Conservation (phyloP, 768 basidiomycete species). For the Suillus subalutaceus region DNA sequence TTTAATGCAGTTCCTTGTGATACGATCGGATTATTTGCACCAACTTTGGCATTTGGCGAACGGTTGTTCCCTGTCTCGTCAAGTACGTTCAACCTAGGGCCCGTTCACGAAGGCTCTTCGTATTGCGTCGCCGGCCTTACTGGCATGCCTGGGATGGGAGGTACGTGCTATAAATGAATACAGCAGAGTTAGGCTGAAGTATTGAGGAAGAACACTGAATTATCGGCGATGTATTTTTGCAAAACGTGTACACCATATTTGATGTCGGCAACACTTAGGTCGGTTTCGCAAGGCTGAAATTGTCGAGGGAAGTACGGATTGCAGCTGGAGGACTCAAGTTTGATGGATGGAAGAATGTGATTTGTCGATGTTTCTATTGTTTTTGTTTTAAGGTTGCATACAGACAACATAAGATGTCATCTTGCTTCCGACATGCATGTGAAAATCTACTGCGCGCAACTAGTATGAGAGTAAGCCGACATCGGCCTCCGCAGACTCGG, state of each 20-base stretch:
- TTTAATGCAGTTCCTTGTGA: neutral
- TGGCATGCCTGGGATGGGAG: neutral
- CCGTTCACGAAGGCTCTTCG: neutral
- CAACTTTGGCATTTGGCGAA: neutral
- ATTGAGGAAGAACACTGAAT: neutral
- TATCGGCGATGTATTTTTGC: neutral
- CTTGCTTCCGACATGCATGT: neutral
- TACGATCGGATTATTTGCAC: neutral
- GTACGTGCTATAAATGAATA: neutral
- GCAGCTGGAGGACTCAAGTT: neutral
- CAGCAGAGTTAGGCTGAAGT: neutral
- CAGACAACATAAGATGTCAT: neutral
- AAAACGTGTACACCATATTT: neutral
- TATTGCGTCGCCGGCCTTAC: neutral
- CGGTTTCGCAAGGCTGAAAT: neutral
- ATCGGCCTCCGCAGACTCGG: too few species aligned
- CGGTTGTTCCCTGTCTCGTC: neutral
- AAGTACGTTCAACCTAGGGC: neutral
- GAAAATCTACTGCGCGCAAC: neutral
- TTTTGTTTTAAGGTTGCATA: neutral
- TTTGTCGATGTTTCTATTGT: neutral
- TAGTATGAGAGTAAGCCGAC: neutral
- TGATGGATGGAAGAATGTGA: neutral
- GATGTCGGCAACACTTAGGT: neutral
- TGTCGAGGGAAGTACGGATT: neutral